Evolutionary conservation across 352 stramenopile genomes (phyloP).

Genomic region (Phytopythium cucurbitacearum): DNA sequence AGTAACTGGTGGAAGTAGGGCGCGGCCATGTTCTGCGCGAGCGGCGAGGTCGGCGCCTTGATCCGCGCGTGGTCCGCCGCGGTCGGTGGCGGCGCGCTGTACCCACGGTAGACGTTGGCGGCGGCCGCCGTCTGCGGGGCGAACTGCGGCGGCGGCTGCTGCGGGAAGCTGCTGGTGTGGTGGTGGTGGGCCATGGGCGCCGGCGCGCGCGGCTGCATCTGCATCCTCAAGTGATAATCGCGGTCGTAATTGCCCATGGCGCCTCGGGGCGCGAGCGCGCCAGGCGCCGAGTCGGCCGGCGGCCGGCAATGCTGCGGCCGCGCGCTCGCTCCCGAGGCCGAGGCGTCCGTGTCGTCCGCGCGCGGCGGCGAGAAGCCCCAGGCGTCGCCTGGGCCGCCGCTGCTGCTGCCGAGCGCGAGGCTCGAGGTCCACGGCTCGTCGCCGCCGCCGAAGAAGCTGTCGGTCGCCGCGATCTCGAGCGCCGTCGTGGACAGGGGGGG

Average conservation of each 20-base stretch:
- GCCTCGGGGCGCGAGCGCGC: background rate
- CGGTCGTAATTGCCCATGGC: conserved; percentile 63
- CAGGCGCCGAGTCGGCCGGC: conserved; percentile 4
- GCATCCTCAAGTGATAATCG: conserved; percentile 45
- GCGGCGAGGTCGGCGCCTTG: conserved; percentile 6
- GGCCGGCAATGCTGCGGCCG: conserved; percentile 1
- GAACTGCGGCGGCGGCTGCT: conserved; percentile 11
- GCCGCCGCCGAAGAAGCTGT: conserved; percentile 32
- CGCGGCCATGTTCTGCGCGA: background rate
- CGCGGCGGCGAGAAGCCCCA: conserved; percentile 2
- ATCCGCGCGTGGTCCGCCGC: conserved; percentile 3
- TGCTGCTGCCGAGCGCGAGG: conserved; percentile 10
- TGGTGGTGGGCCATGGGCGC: conserved; percentile 6
- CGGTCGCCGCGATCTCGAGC: conserved; percentile 31
- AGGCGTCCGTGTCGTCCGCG: conserved; percentile 8
- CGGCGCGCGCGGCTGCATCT: conserved; percentile 18
- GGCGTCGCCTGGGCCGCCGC: conserved; percentile 8
- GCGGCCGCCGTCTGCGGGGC: conserved; percentile 2
- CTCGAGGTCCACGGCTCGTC: conserved; percentile 27
- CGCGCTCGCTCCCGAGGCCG: conserved; percentile 1
- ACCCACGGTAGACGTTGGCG: no score
- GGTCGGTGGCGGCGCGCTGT: no score
- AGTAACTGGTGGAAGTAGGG: conserved; percentile 31
- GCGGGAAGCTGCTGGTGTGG: conserved; percentile 10
- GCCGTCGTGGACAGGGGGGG: conserved; percentile 21